Percentiles rank a stretch among this genome's conserved stretches.
Conservation (phyloP, 1,284 basidiomycete species). For the Ustilago bromivora region DNA sequence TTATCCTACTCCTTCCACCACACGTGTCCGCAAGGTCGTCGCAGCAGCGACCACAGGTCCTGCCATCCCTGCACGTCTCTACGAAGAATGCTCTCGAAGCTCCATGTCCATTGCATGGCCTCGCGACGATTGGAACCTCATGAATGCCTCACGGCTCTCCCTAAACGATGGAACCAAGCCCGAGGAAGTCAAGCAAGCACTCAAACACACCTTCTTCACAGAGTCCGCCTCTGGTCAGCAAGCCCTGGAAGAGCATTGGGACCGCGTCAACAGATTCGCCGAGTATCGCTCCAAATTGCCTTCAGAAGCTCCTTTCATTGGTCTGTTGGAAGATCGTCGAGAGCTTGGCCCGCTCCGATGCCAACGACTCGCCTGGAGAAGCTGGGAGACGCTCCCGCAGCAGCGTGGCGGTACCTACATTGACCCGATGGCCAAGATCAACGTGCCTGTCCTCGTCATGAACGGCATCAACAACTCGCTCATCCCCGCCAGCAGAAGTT, state of each 20-base stretch:
- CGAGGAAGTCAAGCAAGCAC: conserved; percentile 37
- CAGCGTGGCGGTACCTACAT: conserved; percentile 27
- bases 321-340: conserved; percentile 39
- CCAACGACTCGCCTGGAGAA: conserved; percentile 37
- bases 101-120: conserved; percentile 49
- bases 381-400: conserved; percentile 41
- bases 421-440: conserved; percentile 42
- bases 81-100: conserved; percentile 42
- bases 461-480: conserved; percentile 42
- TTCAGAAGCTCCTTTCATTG: conserved; percentile 35
- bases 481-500: conserved; percentile 44
- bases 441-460: conserved; percentile 42
- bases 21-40: conserved; percentile 37
- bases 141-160: conserved; percentile 38
- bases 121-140: conserved; percentile 46
- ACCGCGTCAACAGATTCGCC: conserved; percentile 41
- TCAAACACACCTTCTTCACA: conserved; percentile 39
- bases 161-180: conserved; percentile 37
- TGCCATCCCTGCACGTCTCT: conserved; percentile 40
- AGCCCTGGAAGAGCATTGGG: conserved; percentile 37
- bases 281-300: conserved; percentile 38
- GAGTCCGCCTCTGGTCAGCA: conserved; percentile 26
- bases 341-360: conserved; percentile 40
- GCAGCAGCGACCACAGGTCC: conserved; percentile 37
- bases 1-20: conserved; percentile 30